Evolutionary conservation across 345 rosid species (phyloP), one percentile per base, ranked within the genome.

Genomic region (Populus alba): DNA sequence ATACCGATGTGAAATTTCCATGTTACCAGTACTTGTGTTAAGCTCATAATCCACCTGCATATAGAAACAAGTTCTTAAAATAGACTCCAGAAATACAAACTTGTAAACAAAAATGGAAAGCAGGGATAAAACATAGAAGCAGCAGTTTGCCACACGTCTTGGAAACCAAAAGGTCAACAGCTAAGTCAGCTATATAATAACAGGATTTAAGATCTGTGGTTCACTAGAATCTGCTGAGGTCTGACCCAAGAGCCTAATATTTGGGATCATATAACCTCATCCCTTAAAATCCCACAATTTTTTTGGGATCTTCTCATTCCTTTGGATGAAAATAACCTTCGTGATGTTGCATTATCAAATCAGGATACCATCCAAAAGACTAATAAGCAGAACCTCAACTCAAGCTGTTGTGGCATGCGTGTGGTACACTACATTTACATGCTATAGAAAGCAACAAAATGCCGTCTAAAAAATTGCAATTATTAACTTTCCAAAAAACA

Each of bases 41-140:
- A 86, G 83, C 78, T 90, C 88, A 65, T 92, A 95, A 88, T 92
- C 97, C 83, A 95, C 91, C 98, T 93, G 88, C 85, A 81, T 61
- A 74, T 8, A 16, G 17, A 43, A 75, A 62, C 71, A 73, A 79
- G 68, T 31, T 37, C 68, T 37, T n/a, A 53, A 71, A n/a, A 45
- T 10, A 27, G 23, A 53, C 31, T 51, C 51, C 20, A 68, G 20
- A 33, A 23, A 23, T 10, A 23, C 59, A 74, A 75, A 43, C 22
- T 45, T 27, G 49, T 3, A 31, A 73, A 35, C 33, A 57, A 39
- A 31, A 67, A 53, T 37, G 8, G 15, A 66, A 38, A 67, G 20
- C 35, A 27, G 16, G 3, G 39, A 11, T 29, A 49, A 16, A 78
- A 47, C 18, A 33, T 62, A 62, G 69, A 27, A 68, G 11, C 63